Evolutionary conservation across 345 rosid species (phyloP).

Genomic region (Cardiospermum halicacabum): DNA sequence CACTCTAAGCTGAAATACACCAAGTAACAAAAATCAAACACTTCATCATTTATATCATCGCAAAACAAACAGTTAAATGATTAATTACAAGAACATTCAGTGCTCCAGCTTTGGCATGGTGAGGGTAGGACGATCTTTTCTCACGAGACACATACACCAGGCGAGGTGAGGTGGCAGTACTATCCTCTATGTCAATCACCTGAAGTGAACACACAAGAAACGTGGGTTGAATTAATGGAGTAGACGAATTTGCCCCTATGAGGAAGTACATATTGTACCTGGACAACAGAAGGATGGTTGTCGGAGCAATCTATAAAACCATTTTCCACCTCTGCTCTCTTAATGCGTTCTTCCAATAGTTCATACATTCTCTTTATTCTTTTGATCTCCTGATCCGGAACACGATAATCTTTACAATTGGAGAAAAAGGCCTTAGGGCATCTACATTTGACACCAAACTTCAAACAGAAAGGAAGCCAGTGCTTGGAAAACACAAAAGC

Average conservation of each 20-base stretch:
- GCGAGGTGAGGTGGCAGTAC: slow-evolving; percentile 18
- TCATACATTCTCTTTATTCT: slow-evolving; percentile 31
- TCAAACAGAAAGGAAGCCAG: slow-evolving; percentile 50
- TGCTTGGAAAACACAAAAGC: slow-evolving; percentile 32
- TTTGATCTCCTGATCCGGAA: no score
- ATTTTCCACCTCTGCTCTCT: slow-evolving; percentile 17
- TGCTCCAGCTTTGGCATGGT: slow-evolving; percentile 55
- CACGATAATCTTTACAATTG: no score
- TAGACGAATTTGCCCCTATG: no score
- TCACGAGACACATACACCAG: slow-evolving; percentile 47
- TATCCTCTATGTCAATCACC: slow-evolving; percentile 17
- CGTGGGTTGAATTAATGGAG: no score
- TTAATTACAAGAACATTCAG: slow-evolving; percentile 41
- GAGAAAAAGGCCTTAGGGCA: slow-evolving; percentile 36
- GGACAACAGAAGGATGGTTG: slow-evolving; percentile 21
- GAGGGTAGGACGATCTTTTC: slow-evolving; percentile 30
- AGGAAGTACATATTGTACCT: no score
- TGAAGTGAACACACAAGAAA: no score
- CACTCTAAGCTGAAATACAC: slow-evolving; percentile 43
- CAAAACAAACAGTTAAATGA: background rate
- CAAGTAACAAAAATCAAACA: background rate
- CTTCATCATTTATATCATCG: background rate
- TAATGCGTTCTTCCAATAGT: slow-evolving; percentile 20
- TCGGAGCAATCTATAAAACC: background rate
- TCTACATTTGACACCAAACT: slow-evolving; percentile 21